Percentiles rank a stretch among this genome's conserved stretches.
phyloP scores from a whole-genome alignment of 345 rosid species.

The Rhodamnia argentea region DNA sequence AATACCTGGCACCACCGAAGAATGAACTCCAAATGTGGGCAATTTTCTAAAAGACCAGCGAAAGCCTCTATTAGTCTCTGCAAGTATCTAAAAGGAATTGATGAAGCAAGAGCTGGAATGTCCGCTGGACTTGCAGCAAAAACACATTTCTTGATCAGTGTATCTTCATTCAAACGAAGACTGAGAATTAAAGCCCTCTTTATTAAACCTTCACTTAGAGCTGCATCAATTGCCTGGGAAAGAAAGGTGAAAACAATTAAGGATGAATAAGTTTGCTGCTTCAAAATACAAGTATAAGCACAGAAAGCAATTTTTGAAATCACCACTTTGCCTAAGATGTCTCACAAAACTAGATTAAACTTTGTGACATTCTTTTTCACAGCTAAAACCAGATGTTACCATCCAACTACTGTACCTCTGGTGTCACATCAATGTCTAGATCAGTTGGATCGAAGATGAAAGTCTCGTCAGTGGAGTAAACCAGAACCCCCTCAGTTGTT shows the following conservation, averaged over 20 bases:
- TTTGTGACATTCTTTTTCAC: not conserved
- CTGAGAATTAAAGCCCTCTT: conserved; percentile 74
- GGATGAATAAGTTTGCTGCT: not conserved
- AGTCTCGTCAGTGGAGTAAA: conserved; percentile 80
- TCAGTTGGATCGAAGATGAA: conserved; percentile 95
- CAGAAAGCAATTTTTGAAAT: not conserved
- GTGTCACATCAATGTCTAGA: conserved; percentile 96
- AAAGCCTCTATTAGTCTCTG: conserved; percentile 79
- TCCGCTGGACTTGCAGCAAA: conserved; percentile 66
- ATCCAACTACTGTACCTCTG: conserved; percentile 45
- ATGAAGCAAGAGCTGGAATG: conserved; percentile 57
- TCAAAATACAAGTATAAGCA: not conserved
- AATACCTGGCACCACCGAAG: conserved; percentile 89
- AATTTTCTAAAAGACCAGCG: conserved; percentile 70
- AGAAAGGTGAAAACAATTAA: not conserved
- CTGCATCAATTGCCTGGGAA: conserved; percentile 69
- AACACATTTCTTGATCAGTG: conserved; percentile 62
- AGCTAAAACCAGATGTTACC: not conserved
- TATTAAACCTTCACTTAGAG: conserved; percentile 49
- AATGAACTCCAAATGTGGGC: conserved; percentile 82
- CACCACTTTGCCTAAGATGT: not conserved
- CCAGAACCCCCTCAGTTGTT: conserved; percentile 92
- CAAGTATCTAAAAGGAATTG: conserved; percentile 55
- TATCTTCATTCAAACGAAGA: conserved; percentile 87
- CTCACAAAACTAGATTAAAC: not conserved